These are phyloP conservation scores for Mortierella antarctica DNA, from an alignment of 192 early-diverging fungal species.

Conservation along the genomic window DNA sequence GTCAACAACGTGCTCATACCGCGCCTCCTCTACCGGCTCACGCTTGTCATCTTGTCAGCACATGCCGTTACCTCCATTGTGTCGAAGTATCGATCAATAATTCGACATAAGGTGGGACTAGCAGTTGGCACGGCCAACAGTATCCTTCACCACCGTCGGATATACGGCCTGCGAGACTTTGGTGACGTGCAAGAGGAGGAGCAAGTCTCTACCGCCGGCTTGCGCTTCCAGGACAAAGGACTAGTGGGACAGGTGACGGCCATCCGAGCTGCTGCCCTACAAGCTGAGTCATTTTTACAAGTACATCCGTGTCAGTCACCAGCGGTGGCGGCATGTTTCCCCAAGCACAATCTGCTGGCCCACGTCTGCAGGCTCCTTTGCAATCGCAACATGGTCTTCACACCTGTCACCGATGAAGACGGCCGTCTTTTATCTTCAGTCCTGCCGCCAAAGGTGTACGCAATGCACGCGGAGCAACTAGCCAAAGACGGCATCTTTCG, in stretches of 20 bases:
- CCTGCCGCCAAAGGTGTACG: slow-evolving; percentile 7
- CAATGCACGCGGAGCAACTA: background rate
- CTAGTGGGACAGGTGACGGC: slow-evolving; percentile 18
- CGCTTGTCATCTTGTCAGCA: background rate
- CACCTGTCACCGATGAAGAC: background rate
- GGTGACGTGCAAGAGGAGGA: slow-evolving; percentile 16
- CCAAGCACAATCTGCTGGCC: slow-evolving; percentile 6
- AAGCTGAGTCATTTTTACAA: slow-evolving; percentile 1
- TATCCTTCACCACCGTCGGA: slow-evolving; percentile 17
- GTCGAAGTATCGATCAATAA: background rate
- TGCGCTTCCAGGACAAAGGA: background rate
- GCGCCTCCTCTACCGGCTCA: slow-evolving; percentile 18
- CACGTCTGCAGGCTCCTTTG: slow-evolving; percentile 7
- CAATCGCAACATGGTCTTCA: background rate
- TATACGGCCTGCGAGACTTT: slow-evolving; percentile 17
- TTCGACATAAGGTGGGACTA: slow-evolving; percentile 2
- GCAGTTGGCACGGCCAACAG: slow-evolving; percentile 4
- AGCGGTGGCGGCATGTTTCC: background rate
- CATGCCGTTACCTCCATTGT: background rate
- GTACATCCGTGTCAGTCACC: background rate
- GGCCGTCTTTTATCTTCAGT: background rate
- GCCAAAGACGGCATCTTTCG: too few relatives aligned
- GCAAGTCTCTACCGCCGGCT: background rate
- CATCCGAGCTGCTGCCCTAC: background rate
- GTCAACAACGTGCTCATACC: slow-evolving; percentile 34